Conservation (phyloP, 2,329 filamentous ascomycete species). For the Beauveria australis region DNA sequence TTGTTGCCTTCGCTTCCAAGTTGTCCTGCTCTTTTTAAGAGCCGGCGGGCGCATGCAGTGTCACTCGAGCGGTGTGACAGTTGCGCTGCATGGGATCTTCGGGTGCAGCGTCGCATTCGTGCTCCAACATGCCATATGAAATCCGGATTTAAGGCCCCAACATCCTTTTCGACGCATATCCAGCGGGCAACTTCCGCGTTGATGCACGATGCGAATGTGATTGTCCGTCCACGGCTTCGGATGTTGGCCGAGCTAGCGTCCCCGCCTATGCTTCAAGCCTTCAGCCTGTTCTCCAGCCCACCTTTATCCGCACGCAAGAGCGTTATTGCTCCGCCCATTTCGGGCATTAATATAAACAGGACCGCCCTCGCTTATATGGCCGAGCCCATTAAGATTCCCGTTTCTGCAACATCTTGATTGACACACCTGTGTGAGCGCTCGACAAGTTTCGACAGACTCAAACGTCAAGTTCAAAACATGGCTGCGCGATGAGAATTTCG, state of each 20-base stretch:
- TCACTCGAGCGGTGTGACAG: neutral
- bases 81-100: neutral
- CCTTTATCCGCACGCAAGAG: neutral
- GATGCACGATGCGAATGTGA: neutral
- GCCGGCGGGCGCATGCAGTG: neutral
- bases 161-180: neutral
- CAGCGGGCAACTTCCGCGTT: slow-evolving; percentile 8
- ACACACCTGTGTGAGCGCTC: neutral
- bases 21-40: neutral
- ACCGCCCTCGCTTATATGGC: neutral
- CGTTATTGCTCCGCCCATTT: neutral
- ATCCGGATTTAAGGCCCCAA: neutral
- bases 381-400: neutral
- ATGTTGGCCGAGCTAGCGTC: slow-evolving; percentile 11
- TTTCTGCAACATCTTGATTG: neutral
- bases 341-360: neutral
- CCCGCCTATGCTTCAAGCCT: neutral
- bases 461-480: neutral
- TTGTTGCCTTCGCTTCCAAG: neutral
- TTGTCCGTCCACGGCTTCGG: slow-evolving; percentile 4
- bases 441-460: neutral
- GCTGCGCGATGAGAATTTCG: neutral
- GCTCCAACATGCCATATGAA: neutral
- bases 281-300: neutral
- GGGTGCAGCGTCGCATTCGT: neutral